These are phyloP conservation scores for Entomortierella parvispora DNA, from an alignment of 192 early-diverging fungal species.

Conservation along the genomic window DNA sequence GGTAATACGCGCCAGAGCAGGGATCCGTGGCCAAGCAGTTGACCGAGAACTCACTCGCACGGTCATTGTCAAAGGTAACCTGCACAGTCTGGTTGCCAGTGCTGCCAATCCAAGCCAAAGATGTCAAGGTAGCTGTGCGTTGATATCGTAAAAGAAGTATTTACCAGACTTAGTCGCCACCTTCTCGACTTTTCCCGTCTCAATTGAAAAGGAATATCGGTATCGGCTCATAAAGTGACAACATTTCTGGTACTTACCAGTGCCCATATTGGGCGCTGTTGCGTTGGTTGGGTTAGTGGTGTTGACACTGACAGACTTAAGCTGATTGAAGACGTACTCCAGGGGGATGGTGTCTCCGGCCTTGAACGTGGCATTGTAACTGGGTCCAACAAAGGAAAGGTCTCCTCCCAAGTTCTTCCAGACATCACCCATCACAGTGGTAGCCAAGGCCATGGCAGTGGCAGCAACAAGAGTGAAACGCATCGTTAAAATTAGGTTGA, in stretches of 20 bases:
- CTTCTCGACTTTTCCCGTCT: no score
- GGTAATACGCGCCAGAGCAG: slow-evolving; percentile 35
- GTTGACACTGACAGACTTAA: slow-evolving; percentile 24
- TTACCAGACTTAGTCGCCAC: neutral
- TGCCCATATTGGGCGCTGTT: neutral
- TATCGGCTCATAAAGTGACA: no score
- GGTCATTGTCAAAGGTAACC: slow-evolving; percentile 25
- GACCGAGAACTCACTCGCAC: slow-evolving; percentile 4
- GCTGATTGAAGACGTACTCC: slow-evolving; percentile 32
- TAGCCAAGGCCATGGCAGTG: slow-evolving; percentile 19
- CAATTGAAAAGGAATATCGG: no score
- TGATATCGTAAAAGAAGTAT: neutral
- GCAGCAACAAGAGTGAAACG: slow-evolving; percentile 22
- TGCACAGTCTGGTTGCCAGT: slow-evolving; percentile 35
- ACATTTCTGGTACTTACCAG: no score
- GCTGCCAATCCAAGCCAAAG: slow-evolving; percentile 20
- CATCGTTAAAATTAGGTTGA: slow-evolving; percentile 13
- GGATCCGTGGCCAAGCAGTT: slow-evolving; percentile 17
- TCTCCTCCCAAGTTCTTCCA: slow-evolving; percentile 49
- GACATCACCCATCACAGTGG: slow-evolving; percentile 13
- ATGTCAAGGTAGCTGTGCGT: slow-evolving; percentile 25
- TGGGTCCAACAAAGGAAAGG: slow-evolving; percentile 28
- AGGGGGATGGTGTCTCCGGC: slow-evolving; percentile 46
- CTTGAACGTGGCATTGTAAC: slow-evolving; percentile 46
- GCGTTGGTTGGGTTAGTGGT: slow-evolving; percentile 1